Conservation (phyloP, 73 alveolate genomes). For the Stentor coeruleus region DNA sequence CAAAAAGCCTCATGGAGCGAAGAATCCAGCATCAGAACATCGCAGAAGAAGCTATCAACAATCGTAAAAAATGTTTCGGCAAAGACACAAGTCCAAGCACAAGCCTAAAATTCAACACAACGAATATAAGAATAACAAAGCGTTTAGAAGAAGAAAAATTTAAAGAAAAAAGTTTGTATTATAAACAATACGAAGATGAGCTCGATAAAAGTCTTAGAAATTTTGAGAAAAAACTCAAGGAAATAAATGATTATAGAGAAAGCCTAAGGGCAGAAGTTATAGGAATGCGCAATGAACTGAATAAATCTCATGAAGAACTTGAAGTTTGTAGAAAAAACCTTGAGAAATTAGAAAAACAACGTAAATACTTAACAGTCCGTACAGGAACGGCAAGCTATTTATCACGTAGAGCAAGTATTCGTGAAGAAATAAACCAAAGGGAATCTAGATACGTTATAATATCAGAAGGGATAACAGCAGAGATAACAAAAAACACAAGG, state of each 20-base stretch:
- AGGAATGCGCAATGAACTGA: background rate
- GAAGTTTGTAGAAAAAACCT: background rate
- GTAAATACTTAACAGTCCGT: background rate
- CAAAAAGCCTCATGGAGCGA: background rate
- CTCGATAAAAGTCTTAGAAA: no score
- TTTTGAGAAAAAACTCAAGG: no score
- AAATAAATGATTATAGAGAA: no score
- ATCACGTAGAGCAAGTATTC: background rate
- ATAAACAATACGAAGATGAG: background rate
- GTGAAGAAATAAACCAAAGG: background rate
- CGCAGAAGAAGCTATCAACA: background rate
- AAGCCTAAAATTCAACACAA: no score
- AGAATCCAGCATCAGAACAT: background rate
- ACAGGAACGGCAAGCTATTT: background rate
- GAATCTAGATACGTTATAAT: background rate
- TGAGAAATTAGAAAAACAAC: background rate
- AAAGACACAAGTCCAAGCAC: no score
- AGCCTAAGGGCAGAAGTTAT: background rate
- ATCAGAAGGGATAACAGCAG: background rate
- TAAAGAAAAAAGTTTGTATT: no score
- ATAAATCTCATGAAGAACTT: background rate
- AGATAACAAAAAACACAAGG: background rate
- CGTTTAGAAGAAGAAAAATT: no score
- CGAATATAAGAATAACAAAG: no score
- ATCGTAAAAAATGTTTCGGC: background rate